Evolutionary conservation across 1,284 basidiomycete species (phyloP), one percentile per base, ranked within the genome.

Genomic region (Fomes fomentarius): DNA sequence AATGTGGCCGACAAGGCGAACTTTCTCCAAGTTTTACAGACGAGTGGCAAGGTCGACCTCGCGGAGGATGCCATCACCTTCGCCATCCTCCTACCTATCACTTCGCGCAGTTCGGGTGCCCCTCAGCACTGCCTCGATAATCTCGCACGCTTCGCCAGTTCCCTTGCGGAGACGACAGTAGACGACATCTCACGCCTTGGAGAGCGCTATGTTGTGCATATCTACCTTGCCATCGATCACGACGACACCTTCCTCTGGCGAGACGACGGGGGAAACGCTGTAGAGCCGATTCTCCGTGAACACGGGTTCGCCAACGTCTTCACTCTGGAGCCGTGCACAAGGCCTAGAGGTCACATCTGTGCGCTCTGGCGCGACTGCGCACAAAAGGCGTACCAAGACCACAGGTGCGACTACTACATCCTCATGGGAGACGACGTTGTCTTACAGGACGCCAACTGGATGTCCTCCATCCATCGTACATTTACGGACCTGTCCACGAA

Each of bases 391-490:
- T 83, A 74, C 73, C 40, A 71, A 19, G 79, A 82, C 41, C 58
- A 64, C 11, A 15, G 3, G 0, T 82, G 77, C 52, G 75, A 82
- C 50, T 85, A 82, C 60, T 75, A 79, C 54, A 71, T 76, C 4
- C 74, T 85, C n/a, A 69, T 84, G 71, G 82, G 82, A 7, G 82
- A 85, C 54, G 82, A 84, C 53, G 76, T 84, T 1, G 63, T 69
- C 24, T 56, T 85, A 7, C 61, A 72, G 17, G 79, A 83, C 46
- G 71, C 77, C 51, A 76, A 76, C 4, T 85, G 84, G 84, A 77
- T 83, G 73, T 63, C 74, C 11, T 60, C 71, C 1, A 66, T 74
- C 2, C 72, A 78, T 35, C 48, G 47, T 7, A 66, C 69, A 12
- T 85, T 84, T 62, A 33, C 43, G 14, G 42, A 63, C 3, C 60